phyloP scores from a whole-genome alignment of 495 filamentous ascomycete genomes.

The Aspergillus affinis region DNA sequence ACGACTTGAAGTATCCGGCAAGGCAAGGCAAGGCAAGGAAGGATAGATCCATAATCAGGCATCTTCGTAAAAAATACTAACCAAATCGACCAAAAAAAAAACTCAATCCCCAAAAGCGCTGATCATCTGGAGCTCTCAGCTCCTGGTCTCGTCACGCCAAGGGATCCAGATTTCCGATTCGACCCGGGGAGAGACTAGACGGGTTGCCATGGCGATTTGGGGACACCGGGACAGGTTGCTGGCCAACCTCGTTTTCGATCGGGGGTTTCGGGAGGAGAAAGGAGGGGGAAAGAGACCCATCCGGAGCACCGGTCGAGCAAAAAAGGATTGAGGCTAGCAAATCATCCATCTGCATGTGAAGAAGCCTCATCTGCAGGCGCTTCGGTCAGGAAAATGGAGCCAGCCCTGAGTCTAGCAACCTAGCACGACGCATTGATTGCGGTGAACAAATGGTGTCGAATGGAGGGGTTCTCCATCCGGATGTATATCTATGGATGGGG shows the following conservation, averaged over 20 bases:
- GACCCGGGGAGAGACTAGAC: conserved; percentile 18
- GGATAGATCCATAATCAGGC: not conserved
- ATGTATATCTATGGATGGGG: not conserved
- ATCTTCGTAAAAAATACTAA: not conserved
- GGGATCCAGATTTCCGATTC: conserved; percentile 26
- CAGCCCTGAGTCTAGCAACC: not conserved
- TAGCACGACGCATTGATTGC: conserved; percentile 2
- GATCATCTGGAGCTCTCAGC: conserved; percentile 19
- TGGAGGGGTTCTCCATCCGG: not conserved
- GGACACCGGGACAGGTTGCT: conserved; percentile 7
- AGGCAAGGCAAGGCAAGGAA: too few species aligned
- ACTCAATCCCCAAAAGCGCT: conserved; percentile 2
- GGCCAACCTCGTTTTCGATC: conserved; percentile 19
- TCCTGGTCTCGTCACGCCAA: conserved; percentile 9
- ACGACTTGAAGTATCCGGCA: too few species aligned
- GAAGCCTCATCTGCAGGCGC: conserved; percentile 8
- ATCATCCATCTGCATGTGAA: conserved; percentile 16
- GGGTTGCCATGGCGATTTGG: conserved; percentile 29
- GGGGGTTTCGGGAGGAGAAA: conserved; percentile 1
- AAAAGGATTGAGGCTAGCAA: not conserved
- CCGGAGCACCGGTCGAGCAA: too few species aligned
- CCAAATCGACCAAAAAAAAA: not conserved
- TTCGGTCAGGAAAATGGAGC: not conserved
- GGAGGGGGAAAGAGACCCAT: not conserved
- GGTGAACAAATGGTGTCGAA: conserved; percentile 6